A percentile compares a stretch with the other conserved stretches of the same genome.
Conservation (phyloP, 495 filamentous ascomycete species). For the Penicillium silybi region DNA sequence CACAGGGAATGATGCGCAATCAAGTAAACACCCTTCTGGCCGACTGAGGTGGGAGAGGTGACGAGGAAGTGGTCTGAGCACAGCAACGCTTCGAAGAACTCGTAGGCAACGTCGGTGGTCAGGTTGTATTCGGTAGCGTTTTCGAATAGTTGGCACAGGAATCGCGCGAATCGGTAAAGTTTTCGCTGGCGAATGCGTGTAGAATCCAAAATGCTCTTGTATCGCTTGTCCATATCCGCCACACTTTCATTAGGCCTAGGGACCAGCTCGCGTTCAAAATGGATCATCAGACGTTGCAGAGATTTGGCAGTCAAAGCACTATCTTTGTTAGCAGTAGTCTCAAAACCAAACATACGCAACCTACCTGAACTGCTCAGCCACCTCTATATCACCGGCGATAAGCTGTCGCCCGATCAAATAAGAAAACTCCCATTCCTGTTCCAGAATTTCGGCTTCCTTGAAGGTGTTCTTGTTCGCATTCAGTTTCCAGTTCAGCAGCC, state of each 20-base stretch:
- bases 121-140: conserved; percentile 93
- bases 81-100: conserved; percentile 77
- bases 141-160: conserved; percentile 88
- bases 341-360: neutral
- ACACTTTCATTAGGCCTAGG: conserved; percentile 75
- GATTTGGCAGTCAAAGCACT: conserved; percentile 87
- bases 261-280: conserved; percentile 89
- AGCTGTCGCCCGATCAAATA: conserved; percentile 87
- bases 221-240: conserved; percentile 89
- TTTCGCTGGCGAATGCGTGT: conserved; percentile 92
- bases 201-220: conserved; percentile 91
- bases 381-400: conserved; percentile 89
- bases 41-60: conserved; percentile 52
- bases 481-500: conserved; percentile 93
- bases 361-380: conserved; percentile 94
- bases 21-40: conserved; percentile 71
- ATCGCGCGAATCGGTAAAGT: conserved; percentile 77
- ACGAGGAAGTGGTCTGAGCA: conserved; percentile 81
- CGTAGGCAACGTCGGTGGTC: conserved; percentile 57
- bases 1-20: conserved; percentile 79
- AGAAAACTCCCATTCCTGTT: conserved; percentile 95
- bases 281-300: conserved; percentile 76
- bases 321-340: conserved; percentile 20
- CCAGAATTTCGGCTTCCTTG: conserved; percentile 95
- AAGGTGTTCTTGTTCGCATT: conserved; percentile 98